Percentiles rank a stretch among this genome's conserved stretches.
These are phyloP conservation scores for Trichocomaceae sp. DNA, from an alignment of 2,329 filamentous ascomycete genomes.

Conservation along the genomic window DNA sequence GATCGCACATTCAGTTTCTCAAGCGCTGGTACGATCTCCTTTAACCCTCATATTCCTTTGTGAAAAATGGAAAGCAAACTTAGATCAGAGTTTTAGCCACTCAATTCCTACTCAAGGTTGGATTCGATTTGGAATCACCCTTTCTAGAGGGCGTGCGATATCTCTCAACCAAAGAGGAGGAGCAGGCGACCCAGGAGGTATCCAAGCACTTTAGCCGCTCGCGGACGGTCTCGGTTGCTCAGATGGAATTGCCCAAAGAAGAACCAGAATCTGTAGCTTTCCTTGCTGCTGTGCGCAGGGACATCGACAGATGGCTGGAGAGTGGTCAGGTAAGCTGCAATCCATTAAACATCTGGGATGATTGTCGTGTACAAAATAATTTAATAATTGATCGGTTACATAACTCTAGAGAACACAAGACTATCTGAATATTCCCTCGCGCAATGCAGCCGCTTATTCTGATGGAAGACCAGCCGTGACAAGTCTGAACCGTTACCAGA, in stretches of 20 bases:
- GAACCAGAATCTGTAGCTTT: constrained; percentile 50
- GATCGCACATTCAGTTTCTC: constrained; percentile 56
- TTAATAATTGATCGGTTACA: not conserved
- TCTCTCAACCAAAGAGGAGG: constrained; percentile 50
- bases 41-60: not conserved
- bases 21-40: constrained; percentile 41
- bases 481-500: constrained; percentile 53
- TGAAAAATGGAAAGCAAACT: not conserved
- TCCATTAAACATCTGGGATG: not conserved
- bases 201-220: constrained; percentile 31
- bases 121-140: constrained; percentile 53
- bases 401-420: constrained; percentile 20
- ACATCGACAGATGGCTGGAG: constrained; percentile 43
- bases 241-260: constrained; percentile 45
- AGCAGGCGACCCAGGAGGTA: constrained; percentile 40
- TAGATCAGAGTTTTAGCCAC: constrained; percentile 37
- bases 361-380: not conserved
- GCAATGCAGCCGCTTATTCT: constrained; percentile 15
- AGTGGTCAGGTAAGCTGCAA: constrained; percentile 17
- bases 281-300: constrained; percentile 39
- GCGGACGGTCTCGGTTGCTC: constrained; percentile 23
- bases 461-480: constrained; percentile 18
- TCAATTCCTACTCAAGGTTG: constrained; percentile 54
- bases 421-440: constrained; percentile 43
- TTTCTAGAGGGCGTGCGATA: constrained; percentile 56